These are phyloP conservation scores for Pichia sp. DNA, from an alignment of 1,139 yeast species.

Conservation along the genomic window DNA sequence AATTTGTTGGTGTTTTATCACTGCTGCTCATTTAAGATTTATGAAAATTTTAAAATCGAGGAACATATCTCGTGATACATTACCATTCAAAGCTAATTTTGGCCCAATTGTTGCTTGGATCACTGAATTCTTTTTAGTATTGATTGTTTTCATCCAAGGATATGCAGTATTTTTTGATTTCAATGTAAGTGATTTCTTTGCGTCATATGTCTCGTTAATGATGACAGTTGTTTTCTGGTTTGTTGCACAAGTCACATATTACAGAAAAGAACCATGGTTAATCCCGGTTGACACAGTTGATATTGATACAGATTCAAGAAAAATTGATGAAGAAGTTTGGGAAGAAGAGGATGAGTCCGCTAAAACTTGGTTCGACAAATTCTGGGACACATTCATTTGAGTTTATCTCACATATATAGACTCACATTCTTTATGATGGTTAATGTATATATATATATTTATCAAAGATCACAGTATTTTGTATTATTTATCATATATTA, in stretches of 20 bases:
- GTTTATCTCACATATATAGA: too few species aligned
- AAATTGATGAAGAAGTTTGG: constrained; percentile 22
- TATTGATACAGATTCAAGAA: constrained; percentile 18
- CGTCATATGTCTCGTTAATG: constrained; percentile 60
- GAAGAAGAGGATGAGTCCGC: constrained; percentile 14
- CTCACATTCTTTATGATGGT: too few species aligned
- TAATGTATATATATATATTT: too few species aligned
- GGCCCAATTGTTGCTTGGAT: constrained; percentile 65
- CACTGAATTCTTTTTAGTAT: constrained; percentile 42
- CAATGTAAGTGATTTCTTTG: constrained; percentile 50
- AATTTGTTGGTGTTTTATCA: constrained; percentile 67
- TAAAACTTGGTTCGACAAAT: constrained; percentile 20
- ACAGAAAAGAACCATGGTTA: constrained; percentile 35
- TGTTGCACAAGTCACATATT: constrained; percentile 35
- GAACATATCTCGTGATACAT: constrained; percentile 54
- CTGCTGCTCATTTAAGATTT: constrained; percentile 60
- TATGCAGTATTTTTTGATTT: constrained; percentile 54
- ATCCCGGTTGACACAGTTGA: constrained; percentile 45
- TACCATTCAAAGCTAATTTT: constrained; percentile 63
- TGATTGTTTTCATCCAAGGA: constrained; percentile 66
- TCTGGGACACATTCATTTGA: too few species aligned
- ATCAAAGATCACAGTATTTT: too few species aligned
- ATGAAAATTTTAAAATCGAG: constrained; percentile 54
- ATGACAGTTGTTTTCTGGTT: constrained; percentile 48
- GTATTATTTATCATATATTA: too few species aligned